A percentile compares a stretch with the other conserved stretches of the same genome.
These are phyloP conservation scores for Phytophthora lateralis DNA, from an alignment of 352 stramenopile species.

Conservation along the genomic window DNA sequence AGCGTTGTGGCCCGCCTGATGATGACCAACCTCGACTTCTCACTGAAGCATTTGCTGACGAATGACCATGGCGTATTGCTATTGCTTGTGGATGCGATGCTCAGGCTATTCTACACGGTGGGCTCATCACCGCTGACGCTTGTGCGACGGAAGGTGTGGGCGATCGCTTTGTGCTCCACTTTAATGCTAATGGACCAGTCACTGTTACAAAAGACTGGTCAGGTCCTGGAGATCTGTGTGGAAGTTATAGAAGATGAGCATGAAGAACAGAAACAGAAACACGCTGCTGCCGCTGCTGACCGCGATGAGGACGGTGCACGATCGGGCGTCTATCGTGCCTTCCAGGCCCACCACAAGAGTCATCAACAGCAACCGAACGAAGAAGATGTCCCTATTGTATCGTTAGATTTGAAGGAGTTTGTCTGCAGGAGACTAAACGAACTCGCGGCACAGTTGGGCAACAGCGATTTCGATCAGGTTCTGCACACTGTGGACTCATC, in stretches of 20 bases:
- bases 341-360: conserved; percentile 42
- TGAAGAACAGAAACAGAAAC: conserved; percentile 36
- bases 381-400: conserved; percentile 46
- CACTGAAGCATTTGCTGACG: conserved; percentile 48
- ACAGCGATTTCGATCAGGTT: conserved; percentile 50
- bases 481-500: conserved; percentile 64
- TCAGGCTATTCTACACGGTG: conserved; percentile 77
- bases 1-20: conserved; percentile 61
- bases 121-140: conserved; percentile 61
- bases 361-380: conserved; percentile 28
- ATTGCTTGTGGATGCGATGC: conserved; percentile 59
- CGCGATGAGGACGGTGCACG: conserved; percentile 15
- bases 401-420: conserved; percentile 52
- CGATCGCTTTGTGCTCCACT: conserved; percentile 51
- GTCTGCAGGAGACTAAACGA: conserved; percentile 47
- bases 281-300: conserved; percentile 6
- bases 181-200: conserved; percentile 45
- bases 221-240: conserved; percentile 67
- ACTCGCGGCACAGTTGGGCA: conserved; percentile 47
- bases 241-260: conserved; percentile 77
- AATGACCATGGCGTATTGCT: conserved; percentile 45
- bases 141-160: conserved; percentile 73
- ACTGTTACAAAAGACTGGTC: conserved; percentile 61
- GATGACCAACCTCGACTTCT: conserved; percentile 52
- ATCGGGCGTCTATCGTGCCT: conserved; percentile 59